A percentile compares a stretch with the other conserved stretches of the same genome.
Evolutionary conservation across 1,284 basidiomycete species (phyloP).

Genomic region (Sporisorium iseilematis-ciliati): DNA sequence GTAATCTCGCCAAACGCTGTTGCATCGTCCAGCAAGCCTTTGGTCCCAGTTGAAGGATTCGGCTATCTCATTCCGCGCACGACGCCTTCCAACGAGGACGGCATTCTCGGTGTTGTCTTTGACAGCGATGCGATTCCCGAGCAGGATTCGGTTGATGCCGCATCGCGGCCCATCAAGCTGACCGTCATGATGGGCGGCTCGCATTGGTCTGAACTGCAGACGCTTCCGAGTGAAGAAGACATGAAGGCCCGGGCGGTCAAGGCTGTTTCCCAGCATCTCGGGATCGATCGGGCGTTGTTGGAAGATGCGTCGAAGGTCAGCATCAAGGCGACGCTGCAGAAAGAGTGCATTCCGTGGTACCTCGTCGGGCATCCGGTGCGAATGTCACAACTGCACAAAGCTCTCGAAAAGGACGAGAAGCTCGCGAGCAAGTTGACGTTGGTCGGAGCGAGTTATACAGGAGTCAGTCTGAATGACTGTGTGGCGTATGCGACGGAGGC

Average conservation of each 20-base stretch:
- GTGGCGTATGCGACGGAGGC: conserved; percentile 71
- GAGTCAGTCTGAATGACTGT: conserved; percentile 91
- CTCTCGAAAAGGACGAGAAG: conserved; percentile 70
- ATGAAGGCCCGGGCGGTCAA: conserved; percentile 47
- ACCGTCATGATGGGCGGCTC: conserved; percentile 93
- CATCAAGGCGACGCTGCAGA: conserved; percentile 74
- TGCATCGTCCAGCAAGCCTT: conserved; percentile 78
- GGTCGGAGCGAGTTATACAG: conserved; percentile 86
- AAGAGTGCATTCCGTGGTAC: conserved; percentile 85
- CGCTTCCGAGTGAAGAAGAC: conserved; percentile 72
- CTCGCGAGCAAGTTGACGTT: conserved; percentile 78
- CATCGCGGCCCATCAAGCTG: conserved; percentile 74
- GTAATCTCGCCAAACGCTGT: conserved; percentile 72
- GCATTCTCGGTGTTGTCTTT: conserved; percentile 75
- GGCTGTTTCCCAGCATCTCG: conserved; percentile 56
- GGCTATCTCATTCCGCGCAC: conserved; percentile 92
- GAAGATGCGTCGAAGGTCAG: conserved; percentile 49
- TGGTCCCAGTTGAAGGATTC: conserved; percentile 83
- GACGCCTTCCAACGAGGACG: conserved; percentile 72
- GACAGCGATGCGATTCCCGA: conserved; percentile 73
- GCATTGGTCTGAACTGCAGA: conserved; percentile 71
- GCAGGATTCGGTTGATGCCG: conserved; percentile 40
- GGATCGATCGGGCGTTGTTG: conserved; percentile 38
- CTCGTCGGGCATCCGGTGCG: conserved; percentile 80
- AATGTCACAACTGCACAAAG: conserved; percentile 76